Evolutionary conservation across 2,329 filamentous ascomycete species (phyloP), one percentile per base, ranked within the genome.

Genomic region (Fusarium verticillioides): DNA sequence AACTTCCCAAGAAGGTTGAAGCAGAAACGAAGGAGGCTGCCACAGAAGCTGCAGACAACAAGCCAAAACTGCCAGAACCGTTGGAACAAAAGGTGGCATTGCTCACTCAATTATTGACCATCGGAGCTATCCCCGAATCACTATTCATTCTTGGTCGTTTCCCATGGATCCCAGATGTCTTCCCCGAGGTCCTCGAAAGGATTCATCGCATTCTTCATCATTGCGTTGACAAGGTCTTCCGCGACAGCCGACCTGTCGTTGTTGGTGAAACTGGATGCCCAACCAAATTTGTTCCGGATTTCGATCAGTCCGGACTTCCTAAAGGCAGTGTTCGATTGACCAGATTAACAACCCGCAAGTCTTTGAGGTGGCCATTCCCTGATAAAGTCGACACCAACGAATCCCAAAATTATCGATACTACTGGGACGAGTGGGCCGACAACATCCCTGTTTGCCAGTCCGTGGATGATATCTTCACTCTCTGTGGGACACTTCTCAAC

Each of bases 401-500:
- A 75, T 91, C 92, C 26, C 87, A 88, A n/a, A 89, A 93, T 59
- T 98, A 98, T 81, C 90, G 93, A 39, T 98, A 97, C 80, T 99
- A 99, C 82, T 98, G 96, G 91, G 95, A 97, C 66, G 96, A 98
- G 76, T 99, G 96, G 96, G 88, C 91, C 5, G 96, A 98, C 82
- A 97, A 96, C 72, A 88, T 99, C 50, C 97, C 96, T 1, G 85
- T 97, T 26, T 99, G 96, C 79, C 95, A 97, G 80, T 93, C 87
- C 4, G 90, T 97, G 10, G 94, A 98, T 70, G 96, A 99, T 79
- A 88, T 99, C 19, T 96, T 98, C 81, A 91, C 92, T 5, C 88
- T 98, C 1, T 97, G 95, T 81, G 89, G 91, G 65, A 95, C 94
- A 2, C 88, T 99, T 28, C 85, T 98, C 50, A 97, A 96, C 73